Base-by-base conservation (phyloP, 768 basidiomycete genomes). In the Ramaria rubella region DNA sequence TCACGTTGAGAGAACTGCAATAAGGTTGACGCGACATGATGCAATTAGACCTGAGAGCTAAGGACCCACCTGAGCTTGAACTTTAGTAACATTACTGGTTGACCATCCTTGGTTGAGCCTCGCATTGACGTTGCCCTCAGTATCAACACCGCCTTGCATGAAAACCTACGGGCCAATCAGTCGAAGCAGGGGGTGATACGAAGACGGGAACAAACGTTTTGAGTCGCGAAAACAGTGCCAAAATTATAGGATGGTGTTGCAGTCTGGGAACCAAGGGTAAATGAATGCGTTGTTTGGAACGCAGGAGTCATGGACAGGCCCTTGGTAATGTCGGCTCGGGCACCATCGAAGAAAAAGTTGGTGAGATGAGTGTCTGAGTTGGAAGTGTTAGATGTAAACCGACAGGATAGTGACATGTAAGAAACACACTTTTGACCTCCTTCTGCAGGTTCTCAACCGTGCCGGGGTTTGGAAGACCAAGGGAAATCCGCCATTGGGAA, bases 231-330 rank as follows among this genome's bases (percentile, higher is more conserved):
- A 50, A 96, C 81, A 9, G 94, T 92, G 57, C 88, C 90, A 68
- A 98, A 97, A 71, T 92, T 94, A 73, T 99, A 99, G 29, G 87
- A 87, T 14, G 95, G 81, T 1, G 91, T 81, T 0, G 78, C 71
- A n/a, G 85, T 81, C 69, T 89, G 87, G 19, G 91, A 92, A 19
- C 92, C 96, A 57, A 97, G 76, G 58, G 85, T 79, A 74, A 99
- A 97, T 23, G 93, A 90, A 71, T 99, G 96, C 59, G 94, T 94
- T 64, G 97, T 88, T 77, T 98, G 95, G 81, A 98, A 98, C 50
- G 90, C 83, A n/a, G 96, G 96, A 70, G 83, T 90, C 70, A 87
- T 79, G 27, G 93, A 95, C 63, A 98, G 77, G 63, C 81, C 86
- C 75, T 98, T 99, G 48, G 90, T 87, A 64, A 98, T 77, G 76